These are phyloP conservation scores for Zygosaccharomyces sapae DNA, from an alignment of 1,139 yeast species.

Conservation along the genomic window DNA sequence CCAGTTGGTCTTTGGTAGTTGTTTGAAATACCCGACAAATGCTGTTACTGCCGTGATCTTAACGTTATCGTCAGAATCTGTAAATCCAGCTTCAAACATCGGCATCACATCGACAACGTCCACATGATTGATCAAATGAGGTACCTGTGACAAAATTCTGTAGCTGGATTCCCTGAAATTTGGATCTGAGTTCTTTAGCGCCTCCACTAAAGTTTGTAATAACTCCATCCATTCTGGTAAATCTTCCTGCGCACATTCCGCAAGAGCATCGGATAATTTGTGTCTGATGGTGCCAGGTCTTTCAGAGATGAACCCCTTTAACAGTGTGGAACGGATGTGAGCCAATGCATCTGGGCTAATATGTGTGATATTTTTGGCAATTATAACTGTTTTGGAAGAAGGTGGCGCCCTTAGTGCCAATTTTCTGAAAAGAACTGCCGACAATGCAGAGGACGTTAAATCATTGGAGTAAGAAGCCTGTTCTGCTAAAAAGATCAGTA, in stretches of 20 bases:
- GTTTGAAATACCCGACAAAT: slow-evolving; percentile 83
- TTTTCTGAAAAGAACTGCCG: slow-evolving; percentile 84
- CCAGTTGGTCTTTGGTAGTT: slow-evolving; percentile 77
- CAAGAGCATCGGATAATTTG: slow-evolving; percentile 87
- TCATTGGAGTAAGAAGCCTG: slow-evolving; percentile 51
- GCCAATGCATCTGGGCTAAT: slow-evolving; percentile 54
- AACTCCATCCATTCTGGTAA: slow-evolving; percentile 69
- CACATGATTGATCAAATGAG: slow-evolving; percentile 64
- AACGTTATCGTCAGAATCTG: slow-evolving; percentile 72
- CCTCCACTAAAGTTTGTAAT: slow-evolving; percentile 68
- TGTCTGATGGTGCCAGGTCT: slow-evolving; percentile 73
- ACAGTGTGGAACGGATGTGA: slow-evolving; percentile 63
- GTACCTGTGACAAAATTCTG: slow-evolving; percentile 81
- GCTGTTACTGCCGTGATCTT: slow-evolving; percentile 91
- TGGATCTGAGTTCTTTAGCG: slow-evolving; percentile 56
- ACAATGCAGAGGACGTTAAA: slow-evolving; percentile 42
- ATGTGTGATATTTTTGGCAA: slow-evolving; percentile 74
- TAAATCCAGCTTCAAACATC: slow-evolving; percentile 73
- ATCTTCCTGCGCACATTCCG: slow-evolving; percentile 80
- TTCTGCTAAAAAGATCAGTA: slow-evolving; percentile 76
- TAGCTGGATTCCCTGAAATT: slow-evolving; percentile 85
- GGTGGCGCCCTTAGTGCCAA: slow-evolving; percentile 64
- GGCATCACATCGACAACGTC: slow-evolving; percentile 58
- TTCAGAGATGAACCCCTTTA: slow-evolving; percentile 66
- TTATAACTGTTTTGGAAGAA: slow-evolving; percentile 49